phyloP scores from a whole-genome alignment of 352 stramenopile genomes.

The Globisporangium cystogenes region DNA sequence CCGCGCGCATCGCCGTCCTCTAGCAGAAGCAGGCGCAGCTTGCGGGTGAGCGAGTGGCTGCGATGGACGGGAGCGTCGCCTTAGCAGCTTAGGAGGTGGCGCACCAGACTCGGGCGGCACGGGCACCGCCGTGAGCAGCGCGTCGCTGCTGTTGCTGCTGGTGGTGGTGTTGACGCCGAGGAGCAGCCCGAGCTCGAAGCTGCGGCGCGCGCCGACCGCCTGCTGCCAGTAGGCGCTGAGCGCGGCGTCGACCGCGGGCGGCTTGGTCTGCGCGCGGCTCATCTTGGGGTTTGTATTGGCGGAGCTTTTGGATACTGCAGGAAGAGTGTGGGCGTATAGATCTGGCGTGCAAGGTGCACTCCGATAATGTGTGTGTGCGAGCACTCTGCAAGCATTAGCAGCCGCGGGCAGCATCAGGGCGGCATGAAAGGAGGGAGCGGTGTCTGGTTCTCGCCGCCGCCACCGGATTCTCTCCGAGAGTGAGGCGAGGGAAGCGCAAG shows the following conservation, averaged over 20 bases:
- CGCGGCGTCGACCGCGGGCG: constrained; percentile 22
- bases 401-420: too few species aligned
- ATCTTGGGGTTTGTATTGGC: too few species aligned
- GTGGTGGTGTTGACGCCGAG: constrained; percentile 25
- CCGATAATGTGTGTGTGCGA: too few species aligned
- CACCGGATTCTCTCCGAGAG: too few species aligned
- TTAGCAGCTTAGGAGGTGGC: neutral
- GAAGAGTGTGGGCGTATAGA: too few species aligned
- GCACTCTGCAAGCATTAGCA: too few species aligned
- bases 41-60: too few species aligned
- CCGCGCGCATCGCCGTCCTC: constrained; percentile 23
- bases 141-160: constrained; percentile 15
- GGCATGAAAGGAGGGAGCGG: too few species aligned
- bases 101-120: constrained; percentile 45
- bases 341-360: too few species aligned
- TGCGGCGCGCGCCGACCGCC: constrained; percentile 11
- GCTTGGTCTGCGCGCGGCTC: constrained; percentile 20
- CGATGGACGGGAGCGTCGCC: neutral
- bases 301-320: neutral
- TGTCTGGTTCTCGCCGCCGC: too few species aligned
- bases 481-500: too few species aligned
- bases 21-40: neutral
- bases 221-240: constrained; percentile 19
- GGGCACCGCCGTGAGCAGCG: constrained; percentile 38
- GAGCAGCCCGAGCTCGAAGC: constrained; percentile 58